Base-by-base conservation (phyloP, 495 filamentous ascomycete species). In the Trichoderma gamsii region DNA sequence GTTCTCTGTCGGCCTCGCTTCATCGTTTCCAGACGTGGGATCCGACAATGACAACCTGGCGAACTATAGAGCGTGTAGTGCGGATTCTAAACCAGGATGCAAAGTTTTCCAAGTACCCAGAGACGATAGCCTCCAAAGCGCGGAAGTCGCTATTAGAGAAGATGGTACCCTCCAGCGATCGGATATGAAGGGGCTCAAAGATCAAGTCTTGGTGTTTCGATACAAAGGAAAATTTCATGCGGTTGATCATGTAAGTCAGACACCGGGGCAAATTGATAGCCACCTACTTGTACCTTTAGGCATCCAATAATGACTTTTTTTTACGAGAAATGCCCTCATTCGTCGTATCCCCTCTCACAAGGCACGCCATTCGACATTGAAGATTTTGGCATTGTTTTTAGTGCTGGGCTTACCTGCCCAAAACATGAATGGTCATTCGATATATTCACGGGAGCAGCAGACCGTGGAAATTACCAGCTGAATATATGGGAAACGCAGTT, bases 361-460 rank as follows among this genome's bases (percentile, higher is more conserved):
- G 85, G 82, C 6, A 81, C 70, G 18, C 77, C 86, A 4, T 87
- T 87, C 67, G 86, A 88, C 43, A 88, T 88, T 69, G 86, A 88
- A 69, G 86, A 88, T 70, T 88, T 87, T 68, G 86, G 86, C 13
- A 71, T 82, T 32, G 74, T 75, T 15, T 68, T 82, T 63, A 82
- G 80, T 68, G 76, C 81, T 2, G 86, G 86, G 0, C 75, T 88
- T 18, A 84, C 82, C 8, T 88, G 86, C 71, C 84, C 85, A 1
- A 87, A 87, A 70, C 85, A 88, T 69, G 80, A 76, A 46, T 88
- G 86, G 86, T 86, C 85, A 0, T 87, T 87, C 73, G 86, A 88
- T 72, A 70, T 88, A 29, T 82, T 83, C 67, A 81, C 85, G 0
- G 86, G 86, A 3, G 74, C 75, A 68, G 78, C 78, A 5, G 86